Evolutionary conservation across 148 eudicot genomes (phyloP).

Genomic region (Limonium bicolor): DNA sequence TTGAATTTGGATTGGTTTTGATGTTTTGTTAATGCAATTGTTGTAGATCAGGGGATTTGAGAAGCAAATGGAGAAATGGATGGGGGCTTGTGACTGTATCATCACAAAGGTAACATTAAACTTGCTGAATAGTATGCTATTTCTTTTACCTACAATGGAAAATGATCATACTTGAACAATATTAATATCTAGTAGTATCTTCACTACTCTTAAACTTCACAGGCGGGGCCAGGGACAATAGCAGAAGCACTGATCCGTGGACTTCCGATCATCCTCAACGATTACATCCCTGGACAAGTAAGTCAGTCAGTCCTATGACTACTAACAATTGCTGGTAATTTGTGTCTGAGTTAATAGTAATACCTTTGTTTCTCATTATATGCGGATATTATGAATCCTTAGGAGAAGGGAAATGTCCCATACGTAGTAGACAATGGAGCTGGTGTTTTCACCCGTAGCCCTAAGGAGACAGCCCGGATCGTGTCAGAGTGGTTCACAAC

Average conservation of each 20-base stretch:
- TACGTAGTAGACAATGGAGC: constrained; percentile 92
- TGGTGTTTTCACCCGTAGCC: constrained; percentile 79
- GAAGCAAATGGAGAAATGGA: constrained; percentile 93
- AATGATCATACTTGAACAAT: too few relatives aligned
- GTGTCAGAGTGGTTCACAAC: constrained; percentile 89
- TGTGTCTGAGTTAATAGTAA: too few relatives aligned
- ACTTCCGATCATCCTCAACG: constrained; percentile 92
- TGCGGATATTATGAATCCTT: too few relatives aligned
- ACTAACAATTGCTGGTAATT: too few relatives aligned
- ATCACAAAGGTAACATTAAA: constrained; percentile 69
- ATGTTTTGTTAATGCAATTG: not conserved
- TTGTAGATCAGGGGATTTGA: constrained; percentile 75
- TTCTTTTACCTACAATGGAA: not conserved
- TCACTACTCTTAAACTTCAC: constrained; percentile 5
- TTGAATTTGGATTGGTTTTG: not conserved
- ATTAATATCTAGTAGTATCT: too few relatives aligned
- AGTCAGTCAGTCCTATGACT: constrained; percentile 8
- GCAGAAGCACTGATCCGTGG: constrained; percentile 96
- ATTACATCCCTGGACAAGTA: constrained; percentile 96
- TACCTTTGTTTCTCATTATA: too few relatives aligned
- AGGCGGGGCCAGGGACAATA: constrained; percentile 99
- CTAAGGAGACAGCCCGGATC: constrained; percentile 67
- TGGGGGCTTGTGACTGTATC: constrained; percentile 97
- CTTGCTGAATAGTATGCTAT: not conserved
- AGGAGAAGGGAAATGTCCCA: constrained; percentile 97